A percentile compares a stretch with the other conserved stretches of the same genome.
These are phyloP conservation scores for Capniomyces stellatus DNA, from an alignment of 371 early-diverging fungal genomes.

Conservation along the genomic window DNA sequence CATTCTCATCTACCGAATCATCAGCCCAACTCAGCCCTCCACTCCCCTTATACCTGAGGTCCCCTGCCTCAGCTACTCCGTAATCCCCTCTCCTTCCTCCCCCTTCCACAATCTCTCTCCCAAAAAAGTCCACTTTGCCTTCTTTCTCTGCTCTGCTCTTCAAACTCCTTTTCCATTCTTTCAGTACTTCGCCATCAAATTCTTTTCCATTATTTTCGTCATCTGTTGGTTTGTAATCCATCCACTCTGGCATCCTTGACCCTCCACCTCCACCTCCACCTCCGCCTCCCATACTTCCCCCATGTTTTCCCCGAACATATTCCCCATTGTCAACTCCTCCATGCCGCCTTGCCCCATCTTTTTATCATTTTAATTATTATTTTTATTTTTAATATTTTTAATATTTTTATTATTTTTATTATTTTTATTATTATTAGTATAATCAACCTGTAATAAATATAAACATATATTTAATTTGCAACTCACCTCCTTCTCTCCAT, in stretches of 20 bases:
- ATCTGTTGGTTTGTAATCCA: constrained; percentile 14
- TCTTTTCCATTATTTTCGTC: not conserved
- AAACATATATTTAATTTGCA: no score
- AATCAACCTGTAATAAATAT: no score
- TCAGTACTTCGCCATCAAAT: not conserved
- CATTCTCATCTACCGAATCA: constrained; percentile 6
- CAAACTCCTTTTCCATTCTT: not conserved
- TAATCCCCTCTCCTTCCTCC: not conserved
- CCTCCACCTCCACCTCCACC: not conserved
- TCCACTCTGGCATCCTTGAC: constrained; percentile 16
- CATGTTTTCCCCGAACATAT: not conserved
- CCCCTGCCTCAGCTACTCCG: no score
- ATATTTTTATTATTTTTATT: no score
- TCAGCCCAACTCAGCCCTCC: not conserved
- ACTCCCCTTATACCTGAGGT: not conserved
- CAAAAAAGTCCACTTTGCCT: no score
- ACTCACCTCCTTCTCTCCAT: no score
- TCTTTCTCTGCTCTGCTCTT: not conserved
- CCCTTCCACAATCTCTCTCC: not conserved
- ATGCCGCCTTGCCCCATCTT: no score
- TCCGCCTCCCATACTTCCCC: not conserved
- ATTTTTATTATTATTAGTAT: no score
- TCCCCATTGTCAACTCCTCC: no score
- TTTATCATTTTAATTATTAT: no score
- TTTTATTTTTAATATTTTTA: no score